Conservation (phyloP, 345 rosid species). For the Kernera saxatilis region DNA sequence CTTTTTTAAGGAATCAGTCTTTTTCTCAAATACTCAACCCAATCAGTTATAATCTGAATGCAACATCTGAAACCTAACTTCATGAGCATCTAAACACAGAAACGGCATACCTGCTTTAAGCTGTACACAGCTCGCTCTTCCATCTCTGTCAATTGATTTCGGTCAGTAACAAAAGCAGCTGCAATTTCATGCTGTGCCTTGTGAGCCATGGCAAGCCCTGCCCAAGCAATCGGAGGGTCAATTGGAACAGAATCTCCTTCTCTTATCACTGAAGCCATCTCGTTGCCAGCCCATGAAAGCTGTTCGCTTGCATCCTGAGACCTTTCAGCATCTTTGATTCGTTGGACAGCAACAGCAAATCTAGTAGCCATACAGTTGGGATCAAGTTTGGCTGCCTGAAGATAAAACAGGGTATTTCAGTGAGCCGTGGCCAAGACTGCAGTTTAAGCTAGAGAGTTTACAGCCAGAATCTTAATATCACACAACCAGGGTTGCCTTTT, state of each 20-base stretch:
- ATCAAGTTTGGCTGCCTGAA: constrained; percentile 89
- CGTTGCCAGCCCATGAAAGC: constrained; percentile 89
- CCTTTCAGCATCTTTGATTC: constrained; percentile 91
- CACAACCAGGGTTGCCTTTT: background rate
- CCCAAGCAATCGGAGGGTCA: constrained; percentile 81
- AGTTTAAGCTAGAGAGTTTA: background rate
- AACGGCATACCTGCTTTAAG: constrained; percentile 68
- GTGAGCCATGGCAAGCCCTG: constrained; percentile 92
- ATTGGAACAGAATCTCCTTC: constrained; percentile 83
- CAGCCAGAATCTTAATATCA: background rate
- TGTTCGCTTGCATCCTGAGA: constrained; percentile 89
- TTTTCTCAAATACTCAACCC: background rate
- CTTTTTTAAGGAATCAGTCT: background rate
- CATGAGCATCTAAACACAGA: background rate
- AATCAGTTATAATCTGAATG: background rate
- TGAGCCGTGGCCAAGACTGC: background rate
- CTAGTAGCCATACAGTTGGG: constrained; percentile 92
- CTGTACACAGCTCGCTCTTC: constrained; percentile 73
- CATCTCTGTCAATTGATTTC: constrained; percentile 51
- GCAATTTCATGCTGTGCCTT: constrained; percentile 86
- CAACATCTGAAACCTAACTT: constrained; percentile 3
- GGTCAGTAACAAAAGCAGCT: constrained; percentile 67
- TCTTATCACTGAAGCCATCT: constrained; percentile 92
- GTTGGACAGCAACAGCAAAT: constrained; percentile 84
- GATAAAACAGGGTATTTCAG: background rate